Evolutionary conservation across 2,329 filamentous ascomycete genomes (phyloP).

Genomic region (Penicillium hesseltinei): DNA sequence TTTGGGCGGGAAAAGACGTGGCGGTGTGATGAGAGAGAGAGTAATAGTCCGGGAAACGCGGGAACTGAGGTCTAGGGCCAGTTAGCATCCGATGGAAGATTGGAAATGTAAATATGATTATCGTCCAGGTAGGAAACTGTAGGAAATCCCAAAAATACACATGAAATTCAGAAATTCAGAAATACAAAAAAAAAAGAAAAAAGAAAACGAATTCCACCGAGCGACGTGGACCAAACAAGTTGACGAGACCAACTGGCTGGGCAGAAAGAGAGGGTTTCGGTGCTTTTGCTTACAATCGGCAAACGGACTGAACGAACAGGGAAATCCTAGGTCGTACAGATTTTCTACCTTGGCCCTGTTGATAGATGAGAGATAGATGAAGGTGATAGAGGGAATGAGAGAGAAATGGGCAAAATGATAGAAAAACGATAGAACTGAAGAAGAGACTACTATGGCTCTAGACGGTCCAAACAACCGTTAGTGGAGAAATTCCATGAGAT

Average conservation of each 20-base stretch:
- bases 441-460: not conserved
- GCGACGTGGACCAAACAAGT: slow-evolving; percentile 21
- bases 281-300: slow-evolving; percentile 17
- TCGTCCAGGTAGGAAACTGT: not conserved
- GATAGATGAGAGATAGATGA: not conserved
- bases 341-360: not conserved
- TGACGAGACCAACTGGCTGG: slow-evolving; percentile 20
- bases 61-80: slow-evolving; percentile 10
- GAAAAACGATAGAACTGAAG: not conserved
- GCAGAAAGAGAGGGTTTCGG: slow-evolving; percentile 14
- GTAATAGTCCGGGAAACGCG: slow-evolving; percentile 7
- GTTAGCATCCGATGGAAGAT: slow-evolving; percentile 7
- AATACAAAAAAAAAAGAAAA: slow-evolving; percentile 1
- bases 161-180: not conserved
- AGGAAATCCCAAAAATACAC: slow-evolving; percentile 1
- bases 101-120: slow-evolving; percentile 1
- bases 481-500: slow-evolving; percentile 8
- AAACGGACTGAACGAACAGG: slow-evolving; percentile 22
- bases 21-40: slow-evolving; percentile 15
- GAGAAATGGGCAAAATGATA: not conserved
- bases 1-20: slow-evolving; percentile 19
- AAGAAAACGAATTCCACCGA: slow-evolving; percentile 9
- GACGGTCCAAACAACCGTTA: slow-evolving; percentile 5
- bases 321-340: slow-evolving; percentile 14
- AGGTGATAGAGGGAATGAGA: not conserved